Conservation (phyloP, 345 rosid species). For the Geranium rotundifolium region DNA sequence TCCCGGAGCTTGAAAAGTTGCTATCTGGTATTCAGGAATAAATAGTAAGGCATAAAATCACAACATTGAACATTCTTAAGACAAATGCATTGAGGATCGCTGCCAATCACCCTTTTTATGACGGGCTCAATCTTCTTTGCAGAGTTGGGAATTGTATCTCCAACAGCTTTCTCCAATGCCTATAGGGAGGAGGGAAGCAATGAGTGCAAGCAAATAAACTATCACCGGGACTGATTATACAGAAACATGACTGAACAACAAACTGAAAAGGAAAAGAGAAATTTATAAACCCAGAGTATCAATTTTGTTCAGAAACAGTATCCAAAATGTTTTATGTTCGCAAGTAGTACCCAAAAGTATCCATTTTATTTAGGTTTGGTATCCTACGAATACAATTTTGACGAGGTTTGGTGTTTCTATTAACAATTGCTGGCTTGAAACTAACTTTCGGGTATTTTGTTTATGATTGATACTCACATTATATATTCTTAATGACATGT, state of each 20-base stretch:
- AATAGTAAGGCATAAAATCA: slow-evolving; percentile 21
- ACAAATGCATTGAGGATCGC: slow-evolving; percentile 17
- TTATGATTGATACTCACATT: no score
- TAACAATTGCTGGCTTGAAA: no score
- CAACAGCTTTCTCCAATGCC: slow-evolving; percentile 83
- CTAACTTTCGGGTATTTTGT: no score
- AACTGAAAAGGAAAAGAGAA: background rate
- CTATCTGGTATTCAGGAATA: slow-evolving; percentile 42
- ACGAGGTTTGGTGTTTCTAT: no score
- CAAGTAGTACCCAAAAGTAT: no score
- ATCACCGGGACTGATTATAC: slow-evolving; percentile 8
- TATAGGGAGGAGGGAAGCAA: slow-evolving; percentile 16
- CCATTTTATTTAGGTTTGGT: no score
- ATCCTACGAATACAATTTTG: no score
- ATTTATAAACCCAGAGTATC: background rate
- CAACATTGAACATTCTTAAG: slow-evolving; percentile 7
- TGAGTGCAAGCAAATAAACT: background rate
- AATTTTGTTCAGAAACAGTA: no score
- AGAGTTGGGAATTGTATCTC: slow-evolving; percentile 45
- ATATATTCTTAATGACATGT: no score
- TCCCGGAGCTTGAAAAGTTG: slow-evolving; percentile 67
- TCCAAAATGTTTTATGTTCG: no score
- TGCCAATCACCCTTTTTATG: slow-evolving; percentile 50
- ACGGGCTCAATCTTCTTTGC: slow-evolving; percentile 61
- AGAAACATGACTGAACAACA: slow-evolving; percentile 4